Conservation (phyloP, 2,329 filamentous ascomycete species). For the Thermomyces lanuginosus region DNA sequence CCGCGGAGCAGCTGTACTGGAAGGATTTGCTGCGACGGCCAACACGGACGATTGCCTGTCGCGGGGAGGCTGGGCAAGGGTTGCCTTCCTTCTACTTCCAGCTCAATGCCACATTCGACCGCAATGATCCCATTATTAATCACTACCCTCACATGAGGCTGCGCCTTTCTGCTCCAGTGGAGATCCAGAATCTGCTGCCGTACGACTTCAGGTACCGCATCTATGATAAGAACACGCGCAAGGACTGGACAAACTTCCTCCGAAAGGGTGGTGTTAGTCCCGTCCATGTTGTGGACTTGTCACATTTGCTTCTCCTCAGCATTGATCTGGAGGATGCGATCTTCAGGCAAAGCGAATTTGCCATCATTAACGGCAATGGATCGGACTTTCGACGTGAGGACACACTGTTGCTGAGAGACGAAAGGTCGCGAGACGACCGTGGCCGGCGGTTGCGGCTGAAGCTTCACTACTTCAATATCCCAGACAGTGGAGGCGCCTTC, state of each 20-base stretch:
- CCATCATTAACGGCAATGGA: conserved; percentile 83
- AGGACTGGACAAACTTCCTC: conserved; percentile 97
- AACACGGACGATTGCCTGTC: conserved; percentile 74
- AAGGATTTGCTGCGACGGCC: conserved; percentile 72
- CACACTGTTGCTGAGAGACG: conserved; percentile 65
- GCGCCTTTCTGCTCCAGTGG: conserved; percentile 78
- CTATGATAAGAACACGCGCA: conserved; percentile 96
- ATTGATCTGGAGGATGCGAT: conserved; percentile 93
- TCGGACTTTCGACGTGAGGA: conserved; percentile 79
- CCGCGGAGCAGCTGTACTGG: conserved; percentile 79
- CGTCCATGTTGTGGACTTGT: conserved; percentile 90
- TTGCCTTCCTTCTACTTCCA: conserved; percentile 88
- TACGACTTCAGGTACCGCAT: conserved; percentile 99
- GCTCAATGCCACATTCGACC: conserved; percentile 72
- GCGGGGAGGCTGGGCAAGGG: conserved; percentile 63
- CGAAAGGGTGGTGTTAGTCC: conserved; percentile 93
- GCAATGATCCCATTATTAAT: conserved; percentile 63
- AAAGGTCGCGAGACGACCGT: conserved; percentile 69
- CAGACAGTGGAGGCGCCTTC: conserved; percentile 87
- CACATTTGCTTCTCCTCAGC: conserved; percentile 79
- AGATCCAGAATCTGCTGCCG: conserved; percentile 83
- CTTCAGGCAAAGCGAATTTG: conserved; percentile 89
- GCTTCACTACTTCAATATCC: conserved; percentile 79
- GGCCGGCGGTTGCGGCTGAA: conserved; percentile 64
- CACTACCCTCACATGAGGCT: conserved; percentile 91